Base-by-base conservation (phyloP, 805 yeast genomes). In the Tetrapisispora namnaoensis region DNA sequence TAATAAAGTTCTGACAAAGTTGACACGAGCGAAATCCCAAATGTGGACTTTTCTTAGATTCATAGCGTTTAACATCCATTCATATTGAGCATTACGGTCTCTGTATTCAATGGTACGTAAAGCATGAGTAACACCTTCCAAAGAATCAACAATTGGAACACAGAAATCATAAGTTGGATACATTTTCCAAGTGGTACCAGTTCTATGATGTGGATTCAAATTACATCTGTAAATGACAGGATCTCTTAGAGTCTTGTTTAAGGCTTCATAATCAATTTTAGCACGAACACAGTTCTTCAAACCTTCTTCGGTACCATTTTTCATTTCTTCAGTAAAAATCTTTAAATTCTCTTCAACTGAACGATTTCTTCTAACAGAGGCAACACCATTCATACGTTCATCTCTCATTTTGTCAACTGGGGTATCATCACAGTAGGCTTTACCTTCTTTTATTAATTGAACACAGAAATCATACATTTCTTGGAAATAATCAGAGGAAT, bases 151-250 rank as follows among this genome's bases (percentile, higher is more conserved):
- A 46, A 91, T 79, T 53, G 99, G 99, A 54, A 86, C 95, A 78
- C 98, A 93, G 86, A 93, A 93, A 71, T 93, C 99, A 71, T 93
- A 93, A 39, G 96, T 89, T 65, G 99, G 99, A 74, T 93, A 93
- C 69, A 91, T 79, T 71, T 93, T 93, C 99, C 99, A 93, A 46
- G 74, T 60, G 39, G 82, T 63, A 49, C 97, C 97, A 39, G 98
- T 93, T 73, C 96, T 84, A 71, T 91, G 99, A 66, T 93, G 99
- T 46, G 99, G 98, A 54, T 95, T 90, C 65, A 89, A 72, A 77
- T 93, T 93, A 72, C 95, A 85, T 77, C 99, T 82, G 83, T 90
- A 93, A 60, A 93, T 85, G 50, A 91, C 98, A 37, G 99, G 99
- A 69, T 93, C 99, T 73, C 99, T 83, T 65, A 93, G 72, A 46